Percentiles rank a stretch among this genome's conserved stretches.
Evolutionary conservation across 139 green algal genomes (phyloP).

Genomic region (Tetradesmus lagerheimii): DNA sequence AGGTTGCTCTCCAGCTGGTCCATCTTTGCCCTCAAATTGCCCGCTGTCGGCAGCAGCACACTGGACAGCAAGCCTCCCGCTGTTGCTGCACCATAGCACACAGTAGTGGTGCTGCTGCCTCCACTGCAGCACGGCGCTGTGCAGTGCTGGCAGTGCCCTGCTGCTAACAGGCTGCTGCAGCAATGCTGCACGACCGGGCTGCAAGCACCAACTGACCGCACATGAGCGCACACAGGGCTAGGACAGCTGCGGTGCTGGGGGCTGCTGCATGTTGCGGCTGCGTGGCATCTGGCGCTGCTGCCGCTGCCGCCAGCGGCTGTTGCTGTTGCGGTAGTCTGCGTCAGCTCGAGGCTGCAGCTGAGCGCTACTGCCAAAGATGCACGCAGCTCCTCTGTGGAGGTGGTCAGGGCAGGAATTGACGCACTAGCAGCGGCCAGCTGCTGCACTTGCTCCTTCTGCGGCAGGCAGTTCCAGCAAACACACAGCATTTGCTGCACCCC

Average conservation of each 20-base stretch:
- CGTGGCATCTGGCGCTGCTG: background rate
- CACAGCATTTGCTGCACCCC: background rate
- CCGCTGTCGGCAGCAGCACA: background rate
- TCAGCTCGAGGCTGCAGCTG: background rate
- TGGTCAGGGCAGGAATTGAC: slow-evolving; percentile 20
- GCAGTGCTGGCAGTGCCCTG: background rate
- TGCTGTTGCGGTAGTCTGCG: background rate
- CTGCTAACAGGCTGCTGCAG: background rate
- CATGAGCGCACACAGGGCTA: background rate
- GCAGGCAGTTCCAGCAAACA: too few species aligned
- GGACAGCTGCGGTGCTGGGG: background rate
- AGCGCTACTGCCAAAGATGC: slow-evolving; percentile 8
- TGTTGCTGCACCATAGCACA: background rate
- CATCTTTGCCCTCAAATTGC: background rate
- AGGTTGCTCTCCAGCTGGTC: slow-evolving; percentile 30
- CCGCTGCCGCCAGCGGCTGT: background rate
- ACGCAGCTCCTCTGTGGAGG: background rate
- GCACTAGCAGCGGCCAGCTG: slow-evolving; percentile 10
- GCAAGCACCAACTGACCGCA: background rate
- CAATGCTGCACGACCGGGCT: background rate
- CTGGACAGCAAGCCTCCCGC: background rate
- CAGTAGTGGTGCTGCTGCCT: background rate
- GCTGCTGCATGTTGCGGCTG: slow-evolving; percentile 13
- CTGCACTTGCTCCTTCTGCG: slow-evolving; percentile 35
- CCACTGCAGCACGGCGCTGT: background rate